These are phyloP conservation scores for Ogataea chonburiensis DNA, from an alignment of 805 yeast genomes.

Conservation along the genomic window DNA sequence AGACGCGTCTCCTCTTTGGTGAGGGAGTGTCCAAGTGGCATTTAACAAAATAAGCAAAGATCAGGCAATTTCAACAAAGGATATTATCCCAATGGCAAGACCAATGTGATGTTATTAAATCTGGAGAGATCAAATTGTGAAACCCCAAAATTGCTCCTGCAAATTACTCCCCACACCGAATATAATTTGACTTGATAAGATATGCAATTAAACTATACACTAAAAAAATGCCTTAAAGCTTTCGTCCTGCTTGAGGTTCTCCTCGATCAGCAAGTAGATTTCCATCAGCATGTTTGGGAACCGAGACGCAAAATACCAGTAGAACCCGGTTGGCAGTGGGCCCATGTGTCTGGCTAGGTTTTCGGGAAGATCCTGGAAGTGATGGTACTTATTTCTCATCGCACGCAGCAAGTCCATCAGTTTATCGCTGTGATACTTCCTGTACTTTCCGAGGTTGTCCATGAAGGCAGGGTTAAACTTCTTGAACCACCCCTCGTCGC, in stretches of 20 bases:
- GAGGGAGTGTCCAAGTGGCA: conserved; percentile 23
- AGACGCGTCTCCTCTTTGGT: conserved; percentile 41
- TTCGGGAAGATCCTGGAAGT: conserved; percentile 83
- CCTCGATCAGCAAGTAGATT: conserved; percentile 60
- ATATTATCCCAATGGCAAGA: no score
- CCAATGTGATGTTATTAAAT: no score
- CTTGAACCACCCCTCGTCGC: conserved; percentile 71
- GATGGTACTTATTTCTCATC: conserved; percentile 90
- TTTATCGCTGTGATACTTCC: conserved; percentile 79
- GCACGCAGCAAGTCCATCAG: conserved; percentile 87
- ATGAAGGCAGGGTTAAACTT: conserved; percentile 71
- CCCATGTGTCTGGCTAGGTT: conserved; percentile 65
- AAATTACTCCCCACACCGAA: conserved; percentile 4
- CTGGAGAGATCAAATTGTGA: conserved; percentile 6
- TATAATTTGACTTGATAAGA: no score
- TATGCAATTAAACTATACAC: conserved; percentile 4
- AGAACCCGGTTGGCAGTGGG: conserved; percentile 82
- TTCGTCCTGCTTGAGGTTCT: conserved; percentile 62
- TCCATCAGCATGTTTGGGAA: conserved; percentile 82
- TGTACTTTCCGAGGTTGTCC: conserved; percentile 83
- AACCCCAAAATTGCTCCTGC: conserved; percentile 1
- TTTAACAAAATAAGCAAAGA: conserved; percentile 3
- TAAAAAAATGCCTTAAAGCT: conserved; percentile 47
- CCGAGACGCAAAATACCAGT: conserved; percentile 65
- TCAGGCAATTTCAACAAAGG: background rate